phyloP scores from a whole-genome alignment of 768 basidiomycete species.

The Favolaschia claudopus region DNA sequence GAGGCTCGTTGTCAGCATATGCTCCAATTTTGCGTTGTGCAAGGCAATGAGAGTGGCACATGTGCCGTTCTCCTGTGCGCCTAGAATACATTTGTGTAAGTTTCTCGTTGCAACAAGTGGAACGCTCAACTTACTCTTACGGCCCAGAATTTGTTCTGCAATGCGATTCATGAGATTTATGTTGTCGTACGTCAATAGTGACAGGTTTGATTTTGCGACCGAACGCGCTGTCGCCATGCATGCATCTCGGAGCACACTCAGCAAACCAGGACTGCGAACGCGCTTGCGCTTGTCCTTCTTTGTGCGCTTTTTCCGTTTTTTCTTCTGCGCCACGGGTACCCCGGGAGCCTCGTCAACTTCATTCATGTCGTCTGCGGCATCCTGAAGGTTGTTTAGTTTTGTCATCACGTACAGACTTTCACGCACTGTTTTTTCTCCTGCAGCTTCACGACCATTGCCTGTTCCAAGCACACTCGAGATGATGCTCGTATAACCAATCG shows the following conservation, averaged over 20 bases:
- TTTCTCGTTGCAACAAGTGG: too few species aligned
- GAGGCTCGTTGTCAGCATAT: constrained; percentile 28
- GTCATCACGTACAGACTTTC: too few species aligned
- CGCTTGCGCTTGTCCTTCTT: background rate
- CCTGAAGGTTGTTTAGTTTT: too few species aligned
- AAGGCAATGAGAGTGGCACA: constrained; percentile 34
- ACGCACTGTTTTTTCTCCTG: too few species aligned
- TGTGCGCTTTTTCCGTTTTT: background rate
- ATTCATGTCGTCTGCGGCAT: too few species aligned
- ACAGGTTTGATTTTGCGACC: constrained; percentile 7
- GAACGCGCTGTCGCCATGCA: background rate
- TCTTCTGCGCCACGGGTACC: constrained; percentile 3
- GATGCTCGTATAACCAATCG: constrained; percentile 26
- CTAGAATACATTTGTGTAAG: too few species aligned
- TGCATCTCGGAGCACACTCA: background rate
- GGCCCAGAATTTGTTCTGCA: constrained; percentile 36
- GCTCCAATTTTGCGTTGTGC: constrained; percentile 18
- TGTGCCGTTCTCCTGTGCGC: constrained; percentile 38
- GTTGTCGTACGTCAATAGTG: constrained; percentile 36
- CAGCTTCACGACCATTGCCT: background rate
- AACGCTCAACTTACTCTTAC: constrained; percentile 27
- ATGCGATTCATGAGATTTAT: constrained; percentile 35
- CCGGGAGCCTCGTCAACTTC: too few species aligned
- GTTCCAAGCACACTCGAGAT: background rate
- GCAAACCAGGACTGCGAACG: background rate